Evolutionary conservation across 2,329 filamentous ascomycete species (phyloP).

Genomic region (Fusarium abutilonis): DNA sequence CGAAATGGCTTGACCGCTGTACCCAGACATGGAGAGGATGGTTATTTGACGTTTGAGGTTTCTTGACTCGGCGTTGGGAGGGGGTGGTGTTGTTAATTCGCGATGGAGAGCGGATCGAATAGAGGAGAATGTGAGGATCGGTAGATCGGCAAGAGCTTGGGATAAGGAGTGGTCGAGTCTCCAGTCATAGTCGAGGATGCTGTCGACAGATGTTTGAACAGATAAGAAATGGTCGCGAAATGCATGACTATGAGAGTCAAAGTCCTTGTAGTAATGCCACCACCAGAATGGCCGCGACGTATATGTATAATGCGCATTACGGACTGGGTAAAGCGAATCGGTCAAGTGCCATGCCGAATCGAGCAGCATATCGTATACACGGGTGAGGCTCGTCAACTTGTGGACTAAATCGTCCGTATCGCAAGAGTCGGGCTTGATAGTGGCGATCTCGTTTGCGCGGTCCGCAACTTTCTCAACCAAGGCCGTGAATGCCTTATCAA

Average conservation of each 20-base stretch:
- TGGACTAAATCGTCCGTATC: slow-evolving; percentile 28
- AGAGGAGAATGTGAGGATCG: slow-evolving; percentile 48
- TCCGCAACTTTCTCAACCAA: slow-evolving; percentile 35
- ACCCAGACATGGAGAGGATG: slow-evolving; percentile 52
- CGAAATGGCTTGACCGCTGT: slow-evolving; percentile 52
- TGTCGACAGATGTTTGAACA: slow-evolving; percentile 43
- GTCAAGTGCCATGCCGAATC: slow-evolving; percentile 52
- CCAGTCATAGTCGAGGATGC: slow-evolving; percentile 47
- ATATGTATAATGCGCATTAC: slow-evolving; percentile 50
- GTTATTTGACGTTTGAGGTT: slow-evolving; percentile 52
- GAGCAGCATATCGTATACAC: slow-evolving; percentile 50
- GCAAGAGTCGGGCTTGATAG: slow-evolving; percentile 6
- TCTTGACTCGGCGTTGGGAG: slow-evolving; percentile 48
- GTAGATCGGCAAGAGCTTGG: slow-evolving; percentile 51
- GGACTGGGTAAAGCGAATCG: slow-evolving; percentile 49
- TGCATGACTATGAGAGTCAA: slow-evolving; percentile 44
- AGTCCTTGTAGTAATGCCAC: slow-evolving; percentile 53
- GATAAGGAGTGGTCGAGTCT: slow-evolving; percentile 48
- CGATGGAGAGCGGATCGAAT: slow-evolving; percentile 45
- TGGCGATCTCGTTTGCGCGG: slow-evolving; percentile 22
- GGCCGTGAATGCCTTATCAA: slow-evolving; percentile 44
- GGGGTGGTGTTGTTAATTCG: slow-evolving; percentile 45
- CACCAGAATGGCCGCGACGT: slow-evolving; percentile 53
- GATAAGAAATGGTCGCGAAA: slow-evolving; percentile 47
- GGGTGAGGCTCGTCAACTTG: slow-evolving; percentile 34